phyloP scores from a whole-genome alignment of 352 stramenopile species.

The Saprolegnia diclina region DNA sequence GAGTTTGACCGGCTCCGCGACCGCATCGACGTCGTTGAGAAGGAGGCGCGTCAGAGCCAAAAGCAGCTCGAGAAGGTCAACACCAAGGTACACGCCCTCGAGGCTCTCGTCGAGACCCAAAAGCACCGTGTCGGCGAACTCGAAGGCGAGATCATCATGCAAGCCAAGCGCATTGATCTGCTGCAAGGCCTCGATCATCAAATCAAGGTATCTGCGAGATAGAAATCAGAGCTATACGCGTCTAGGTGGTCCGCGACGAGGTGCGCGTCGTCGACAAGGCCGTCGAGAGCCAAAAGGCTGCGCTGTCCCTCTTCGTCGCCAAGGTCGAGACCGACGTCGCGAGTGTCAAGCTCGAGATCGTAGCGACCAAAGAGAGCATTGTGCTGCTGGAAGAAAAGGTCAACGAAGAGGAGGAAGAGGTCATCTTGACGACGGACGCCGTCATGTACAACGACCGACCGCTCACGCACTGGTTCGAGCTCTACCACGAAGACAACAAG shows the following conservation, averaged over 20 bases:
- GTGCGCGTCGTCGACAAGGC: constrained; percentile 40
- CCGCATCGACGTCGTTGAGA: constrained; percentile 75
- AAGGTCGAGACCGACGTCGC: constrained; percentile 48
- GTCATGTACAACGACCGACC: constrained; percentile 73
- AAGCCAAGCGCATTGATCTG: constrained; percentile 64
- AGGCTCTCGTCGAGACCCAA: constrained; percentile 66
- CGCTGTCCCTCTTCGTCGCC: constrained; percentile 46
- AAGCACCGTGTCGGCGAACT: constrained; percentile 60
- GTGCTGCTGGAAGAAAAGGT: constrained; percentile 80
- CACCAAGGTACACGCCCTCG: constrained; percentile 66
- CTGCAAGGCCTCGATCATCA: constrained; percentile 15
- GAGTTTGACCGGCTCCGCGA: constrained; percentile 74
- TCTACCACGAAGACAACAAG: constrained; percentile 57
- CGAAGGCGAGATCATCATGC: constrained; percentile 48
- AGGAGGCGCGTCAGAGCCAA: constrained; percentile 60
- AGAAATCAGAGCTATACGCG: background rate
- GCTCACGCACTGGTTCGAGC: constrained; percentile 76
- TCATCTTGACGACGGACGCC: constrained; percentile 73
- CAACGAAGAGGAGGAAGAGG: constrained; percentile 74
- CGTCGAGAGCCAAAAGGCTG: constrained; percentile 40
- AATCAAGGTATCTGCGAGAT: constrained; percentile 20
- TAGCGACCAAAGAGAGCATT: constrained; percentile 75
- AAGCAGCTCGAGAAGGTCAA: constrained; percentile 76
- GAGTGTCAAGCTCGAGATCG: constrained; percentile 53
- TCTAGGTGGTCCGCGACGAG: constrained; percentile 38